phyloP scores from a whole-genome alignment of 352 stramenopile genomes.

The Aphanomyces astaci region DNA sequence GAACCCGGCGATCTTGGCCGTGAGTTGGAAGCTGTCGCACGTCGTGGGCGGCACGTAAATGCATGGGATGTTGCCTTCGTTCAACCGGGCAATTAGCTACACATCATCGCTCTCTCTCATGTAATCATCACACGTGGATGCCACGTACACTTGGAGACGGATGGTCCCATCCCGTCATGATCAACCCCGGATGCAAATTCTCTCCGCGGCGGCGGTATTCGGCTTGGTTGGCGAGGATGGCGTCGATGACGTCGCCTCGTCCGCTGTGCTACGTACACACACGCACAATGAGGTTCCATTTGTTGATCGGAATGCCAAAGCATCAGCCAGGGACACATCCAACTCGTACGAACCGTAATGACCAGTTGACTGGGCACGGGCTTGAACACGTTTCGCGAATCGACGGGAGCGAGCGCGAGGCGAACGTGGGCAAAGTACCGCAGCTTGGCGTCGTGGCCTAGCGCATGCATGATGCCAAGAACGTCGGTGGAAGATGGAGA shows the following conservation, averaged over 20 bases:
- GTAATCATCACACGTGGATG: not conserved
- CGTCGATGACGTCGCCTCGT: constrained; percentile 73
- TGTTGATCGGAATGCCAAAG: not conserved
- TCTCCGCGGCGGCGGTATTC: constrained; percentile 50
- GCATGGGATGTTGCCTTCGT: constrained; percentile 79
- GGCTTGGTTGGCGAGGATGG: constrained; percentile 78
- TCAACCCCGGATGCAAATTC: constrained; percentile 68
- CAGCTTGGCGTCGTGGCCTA: constrained; percentile 56
- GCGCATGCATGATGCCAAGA: not conserved
- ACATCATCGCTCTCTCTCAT: not conserved
- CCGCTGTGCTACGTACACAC: constrained; percentile 44
- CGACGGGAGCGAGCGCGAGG: constrained; percentile 68
- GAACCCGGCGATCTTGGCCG: constrained; percentile 65
- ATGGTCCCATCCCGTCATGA: constrained; percentile 77
- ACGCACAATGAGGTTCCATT: not conserved
- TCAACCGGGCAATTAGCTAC: constrained; percentile 52
- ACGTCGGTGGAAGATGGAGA: not conserved
- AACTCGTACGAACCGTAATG: constrained; percentile 52
- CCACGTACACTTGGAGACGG: constrained; percentile 33
- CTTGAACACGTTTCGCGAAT: constrained; percentile 75
- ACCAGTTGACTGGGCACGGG: constrained; percentile 78
- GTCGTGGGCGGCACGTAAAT: constrained; percentile 80
- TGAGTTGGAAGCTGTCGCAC: constrained; percentile 83
- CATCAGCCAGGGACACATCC: too few relatives aligned
- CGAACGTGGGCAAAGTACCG: constrained; percentile 80